Percentiles rank a stretch among this genome's conserved stretches.
These are phyloP conservation scores for Magnolia kwangsiensis DNA, from an alignment of 164 flowering plant genomes.

Conservation along the genomic window DNA sequence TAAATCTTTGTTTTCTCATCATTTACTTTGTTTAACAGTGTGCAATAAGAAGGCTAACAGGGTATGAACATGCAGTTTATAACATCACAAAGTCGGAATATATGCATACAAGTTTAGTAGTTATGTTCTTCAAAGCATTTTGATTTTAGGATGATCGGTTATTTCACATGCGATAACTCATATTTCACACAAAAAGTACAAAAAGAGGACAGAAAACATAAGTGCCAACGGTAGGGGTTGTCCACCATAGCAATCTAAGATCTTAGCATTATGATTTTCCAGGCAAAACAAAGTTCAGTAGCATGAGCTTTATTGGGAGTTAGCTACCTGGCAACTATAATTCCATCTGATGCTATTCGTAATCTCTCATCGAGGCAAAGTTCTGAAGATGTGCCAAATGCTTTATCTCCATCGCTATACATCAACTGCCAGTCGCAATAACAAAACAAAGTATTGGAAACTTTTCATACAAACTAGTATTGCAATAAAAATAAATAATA, in stretches of 20 bases:
- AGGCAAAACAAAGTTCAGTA: not conserved
- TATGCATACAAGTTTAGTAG: not conserved
- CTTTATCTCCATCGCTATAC: slow-evolving; percentile 98
- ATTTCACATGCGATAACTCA: not conserved
- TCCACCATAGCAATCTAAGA: not conserved
- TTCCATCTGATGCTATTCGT: slow-evolving; percentile 91
- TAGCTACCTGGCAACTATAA: slow-evolving; percentile 77
- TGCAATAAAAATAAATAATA: not conserved
- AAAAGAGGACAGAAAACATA: not conserved
- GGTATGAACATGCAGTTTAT: not conserved
- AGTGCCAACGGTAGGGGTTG: no score
- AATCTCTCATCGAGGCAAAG: slow-evolving; percentile 91
- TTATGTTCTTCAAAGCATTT: not conserved
- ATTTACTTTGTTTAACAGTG: no score
- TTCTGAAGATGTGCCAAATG: slow-evolving; percentile 91
- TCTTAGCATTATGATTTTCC: not conserved
- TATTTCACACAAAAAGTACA: not conserved
- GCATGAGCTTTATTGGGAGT: not conserved
- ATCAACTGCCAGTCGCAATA: slow-evolving; percentile 59
- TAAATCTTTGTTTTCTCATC: no score
- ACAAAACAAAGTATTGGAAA: slow-evolving; percentile 4
- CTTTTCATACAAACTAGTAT: slow-evolving; percentile 3
- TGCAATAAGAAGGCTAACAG: not conserved
- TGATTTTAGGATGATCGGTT: not conserved
- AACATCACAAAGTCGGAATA: not conserved